Percentiles rank a stretch among this genome's conserved stretches.
Evolutionary conservation across 768 basidiomycete species (phyloP).

Genomic region (Tulasnella sp.): DNA sequence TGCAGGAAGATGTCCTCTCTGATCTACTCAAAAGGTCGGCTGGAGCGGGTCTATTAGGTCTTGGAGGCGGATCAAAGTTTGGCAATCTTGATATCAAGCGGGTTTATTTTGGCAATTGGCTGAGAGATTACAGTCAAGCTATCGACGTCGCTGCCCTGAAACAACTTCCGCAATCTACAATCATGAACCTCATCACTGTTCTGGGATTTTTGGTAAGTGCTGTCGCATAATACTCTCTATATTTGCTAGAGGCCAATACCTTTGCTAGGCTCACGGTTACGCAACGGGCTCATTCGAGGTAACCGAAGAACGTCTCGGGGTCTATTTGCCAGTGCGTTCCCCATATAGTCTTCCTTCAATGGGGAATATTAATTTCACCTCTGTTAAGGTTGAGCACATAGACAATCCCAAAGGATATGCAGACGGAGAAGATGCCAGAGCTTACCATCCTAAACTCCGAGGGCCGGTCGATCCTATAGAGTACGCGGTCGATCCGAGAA

Average conservation of each 20-base stretch:
- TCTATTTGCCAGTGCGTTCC: constrained; percentile 54
- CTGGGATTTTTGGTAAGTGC: constrained; percentile 68
- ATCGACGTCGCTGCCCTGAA: constrained; percentile 54
- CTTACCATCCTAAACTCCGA: constrained; percentile 62
- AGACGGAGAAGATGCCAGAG: constrained; percentile 63
- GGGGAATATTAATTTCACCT: too few relatives aligned
- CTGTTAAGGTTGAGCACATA: constrained; percentile 64
- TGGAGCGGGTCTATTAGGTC: constrained; percentile 29
- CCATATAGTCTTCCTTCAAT: too few relatives aligned
- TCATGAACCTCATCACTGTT: constrained; percentile 78
- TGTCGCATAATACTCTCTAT: not conserved
- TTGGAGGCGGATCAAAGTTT: constrained; percentile 57
- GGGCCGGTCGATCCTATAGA: constrained; percentile 76
- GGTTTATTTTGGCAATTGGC: constrained; percentile 78
- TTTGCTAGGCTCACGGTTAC: constrained; percentile 26
- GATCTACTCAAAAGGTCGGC: constrained; percentile 42
- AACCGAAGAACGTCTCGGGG: constrained; percentile 67
- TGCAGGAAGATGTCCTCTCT: constrained; percentile 56
- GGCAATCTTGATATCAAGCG: constrained; percentile 69
- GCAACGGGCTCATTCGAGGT: constrained; percentile 80
- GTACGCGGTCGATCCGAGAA: constrained; percentile 67
- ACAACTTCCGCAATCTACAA: constrained; percentile 43
- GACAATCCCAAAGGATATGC: constrained; percentile 90
- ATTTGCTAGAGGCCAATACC: constrained; percentile 16
- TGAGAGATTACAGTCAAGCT: constrained; percentile 82